phyloP scores from a whole-genome alignment of 2,329 filamentous ascomycete species.

The Cercospora sojina region DNA sequence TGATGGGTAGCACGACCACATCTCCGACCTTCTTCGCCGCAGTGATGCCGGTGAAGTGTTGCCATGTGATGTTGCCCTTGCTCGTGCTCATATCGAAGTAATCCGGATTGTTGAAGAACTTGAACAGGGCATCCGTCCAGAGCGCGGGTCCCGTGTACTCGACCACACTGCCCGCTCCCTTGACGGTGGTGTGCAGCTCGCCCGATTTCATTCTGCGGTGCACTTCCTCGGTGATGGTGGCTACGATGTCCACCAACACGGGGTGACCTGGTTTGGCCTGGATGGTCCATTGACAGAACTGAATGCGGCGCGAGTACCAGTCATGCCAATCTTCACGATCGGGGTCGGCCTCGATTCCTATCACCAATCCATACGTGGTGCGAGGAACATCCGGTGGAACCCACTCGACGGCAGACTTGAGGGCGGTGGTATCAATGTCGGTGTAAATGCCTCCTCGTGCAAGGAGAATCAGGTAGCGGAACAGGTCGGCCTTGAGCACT shows the following conservation, averaged over 20 bases:
- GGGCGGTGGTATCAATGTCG: slow-evolving; percentile 80
- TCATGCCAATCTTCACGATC: slow-evolving; percentile 88
- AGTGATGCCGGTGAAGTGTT: slow-evolving; percentile 86
- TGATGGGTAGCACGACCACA: slow-evolving; percentile 90
- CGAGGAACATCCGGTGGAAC: slow-evolving; percentile 75
- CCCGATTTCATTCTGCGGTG: slow-evolving; percentile 69
- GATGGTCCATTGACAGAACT: slow-evolving; percentile 99
- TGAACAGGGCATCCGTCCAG: slow-evolving; percentile 91
- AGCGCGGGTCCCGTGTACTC: slow-evolving; percentile 92
- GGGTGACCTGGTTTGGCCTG: slow-evolving; percentile 94
- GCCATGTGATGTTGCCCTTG: slow-evolving; percentile 74
- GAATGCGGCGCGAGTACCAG: slow-evolving; percentile 94
- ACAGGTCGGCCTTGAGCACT: slow-evolving; percentile 63
- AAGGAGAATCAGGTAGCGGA: slow-evolving; percentile 69
- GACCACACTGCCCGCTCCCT: slow-evolving; percentile 63
- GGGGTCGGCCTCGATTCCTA: slow-evolving; percentile 95
- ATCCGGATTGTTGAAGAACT: slow-evolving; percentile 86
- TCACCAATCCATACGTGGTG: slow-evolving; percentile 76
- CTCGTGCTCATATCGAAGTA: slow-evolving; percentile 79
- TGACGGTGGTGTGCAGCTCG: slow-evolving; percentile 58
- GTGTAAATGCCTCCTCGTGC: slow-evolving; percentile 77
- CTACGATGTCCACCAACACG: slow-evolving; percentile 81
- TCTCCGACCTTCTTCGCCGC: slow-evolving; percentile 84
- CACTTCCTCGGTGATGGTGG: slow-evolving; percentile 79
- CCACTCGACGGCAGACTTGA: slow-evolving; percentile 84